These are phyloP conservation scores for sorghum (Sorghum bicolor) DNA, from an alignment of 176 grass and related monocot genomes.

Conservation along the genomic window Sorghum_bicolor_NCBIv3 NC_012872.2:61191501-61192000, in stretches of 20 bases:
- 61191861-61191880: slow-evolving; percentile 80
- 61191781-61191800: background rate
- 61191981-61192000: background rate
- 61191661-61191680: slow-evolving; percentile 32
- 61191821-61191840: background rate
- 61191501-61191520: slow-evolving; percentile 85
- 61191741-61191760: slow-evolving; percentile 8
- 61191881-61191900: slow-evolving; percentile 44
- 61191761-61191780: background rate
- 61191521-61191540: slow-evolving; percentile 90
- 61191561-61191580: slow-evolving; percentile 53
- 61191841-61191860: slow-evolving; percentile 51
- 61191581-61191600: background rate
- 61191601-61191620: background rate
- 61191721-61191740: slow-evolving; percentile 71
- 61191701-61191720: slow-evolving; percentile 56
- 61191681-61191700: slow-evolving; percentile 37
- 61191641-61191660: slow-evolving; percentile 62
- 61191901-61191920: slow-evolving; percentile 74
- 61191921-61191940: slow-evolving; percentile 50
- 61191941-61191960: slow-evolving; percentile 60
- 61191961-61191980: slow-evolving; percentile 44
- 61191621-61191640: slow-evolving; percentile 19
- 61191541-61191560: slow-evolving; percentile 84
- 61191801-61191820: background rate